A percentile compares a stretch with the other conserved stretches of the same genome.
These are phyloP conservation scores for Anisodus tanguticus DNA, from an alignment of 257 asterid genomes.

Conservation along the genomic window DNA sequence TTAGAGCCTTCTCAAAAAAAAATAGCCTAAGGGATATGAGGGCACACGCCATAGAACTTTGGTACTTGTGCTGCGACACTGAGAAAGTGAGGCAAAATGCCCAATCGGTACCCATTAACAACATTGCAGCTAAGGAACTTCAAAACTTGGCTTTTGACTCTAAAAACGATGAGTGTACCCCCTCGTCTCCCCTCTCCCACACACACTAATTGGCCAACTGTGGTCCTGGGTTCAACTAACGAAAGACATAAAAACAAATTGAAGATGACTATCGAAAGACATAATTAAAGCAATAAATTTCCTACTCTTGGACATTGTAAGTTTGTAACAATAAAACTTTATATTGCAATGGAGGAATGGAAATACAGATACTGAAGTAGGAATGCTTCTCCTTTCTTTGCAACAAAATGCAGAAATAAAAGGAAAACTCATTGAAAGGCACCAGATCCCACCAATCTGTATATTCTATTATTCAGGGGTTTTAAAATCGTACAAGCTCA, in stretches of 20 bases:
- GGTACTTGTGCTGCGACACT: neutral
- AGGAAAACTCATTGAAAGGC: constrained; percentile 21
- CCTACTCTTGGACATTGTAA: neutral
- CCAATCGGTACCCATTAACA: neutral
- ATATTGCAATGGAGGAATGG: neutral
- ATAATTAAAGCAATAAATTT: no score
- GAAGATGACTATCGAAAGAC: neutral
- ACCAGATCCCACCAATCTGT: neutral
- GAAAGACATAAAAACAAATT: no score
- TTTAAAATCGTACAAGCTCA: neutral
- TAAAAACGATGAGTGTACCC: neutral
- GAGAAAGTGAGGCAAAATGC: neutral
- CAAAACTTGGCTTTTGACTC: neutral
- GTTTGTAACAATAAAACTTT: neutral
- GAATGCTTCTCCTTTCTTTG: neutral
- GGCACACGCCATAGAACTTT: neutral
- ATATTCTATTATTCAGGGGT: neutral
- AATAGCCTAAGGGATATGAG: neutral
- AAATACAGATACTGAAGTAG: neutral
- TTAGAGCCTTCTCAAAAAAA: neutral
- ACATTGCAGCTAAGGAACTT: neutral
- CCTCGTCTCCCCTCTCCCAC: neutral
- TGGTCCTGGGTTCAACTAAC: neutral
- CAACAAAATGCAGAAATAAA: constrained; percentile 4
- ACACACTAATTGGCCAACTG: neutral